phyloP scores from a whole-genome alignment of 805 yeast genomes.

The Metschnikowia continentalis region DNA sequence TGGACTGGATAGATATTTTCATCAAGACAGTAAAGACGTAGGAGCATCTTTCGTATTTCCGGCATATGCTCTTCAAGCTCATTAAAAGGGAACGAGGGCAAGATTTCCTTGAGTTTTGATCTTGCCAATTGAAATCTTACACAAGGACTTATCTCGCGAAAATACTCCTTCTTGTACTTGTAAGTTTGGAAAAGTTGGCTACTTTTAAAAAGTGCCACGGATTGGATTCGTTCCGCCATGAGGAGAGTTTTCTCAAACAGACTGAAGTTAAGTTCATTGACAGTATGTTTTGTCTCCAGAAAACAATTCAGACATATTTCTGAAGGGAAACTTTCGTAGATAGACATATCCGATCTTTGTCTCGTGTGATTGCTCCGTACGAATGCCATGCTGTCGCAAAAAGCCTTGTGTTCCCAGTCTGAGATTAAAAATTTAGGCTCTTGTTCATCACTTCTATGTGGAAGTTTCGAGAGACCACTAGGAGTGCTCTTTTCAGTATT shows the following conservation, averaged over 20 bases:
- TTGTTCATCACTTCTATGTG: not conserved
- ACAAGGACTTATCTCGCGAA: not conserved
- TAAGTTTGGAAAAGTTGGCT: not conserved
- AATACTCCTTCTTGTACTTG: constrained; percentile 1
- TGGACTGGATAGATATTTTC: not conserved
- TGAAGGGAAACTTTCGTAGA: not conserved
- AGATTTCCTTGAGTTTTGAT: not conserved
- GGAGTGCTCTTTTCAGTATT: not conserved
- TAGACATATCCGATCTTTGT: not conserved
- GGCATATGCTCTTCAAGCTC: not conserved
- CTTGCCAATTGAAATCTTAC: constrained; percentile 1
- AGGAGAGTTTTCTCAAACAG: not conserved
- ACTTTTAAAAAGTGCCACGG: not conserved
- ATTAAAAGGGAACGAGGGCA: not conserved
- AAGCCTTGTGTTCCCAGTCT: constrained; percentile 3
- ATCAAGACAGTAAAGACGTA: constrained; percentile 1
- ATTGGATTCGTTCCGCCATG: not conserved
- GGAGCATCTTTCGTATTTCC: not conserved
- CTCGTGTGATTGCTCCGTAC: not conserved
- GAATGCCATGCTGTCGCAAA: not conserved
- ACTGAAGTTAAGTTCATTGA: not conserved
- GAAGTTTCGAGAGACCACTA: not conserved
- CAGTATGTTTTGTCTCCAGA: not conserved
- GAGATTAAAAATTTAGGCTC: not conserved
- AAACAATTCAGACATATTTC: not conserved